Percentiles rank a stretch among this genome's conserved stretches.
Conservation (phyloP, 129 eudicot species). For the Erigeron canadensis region DNA sequence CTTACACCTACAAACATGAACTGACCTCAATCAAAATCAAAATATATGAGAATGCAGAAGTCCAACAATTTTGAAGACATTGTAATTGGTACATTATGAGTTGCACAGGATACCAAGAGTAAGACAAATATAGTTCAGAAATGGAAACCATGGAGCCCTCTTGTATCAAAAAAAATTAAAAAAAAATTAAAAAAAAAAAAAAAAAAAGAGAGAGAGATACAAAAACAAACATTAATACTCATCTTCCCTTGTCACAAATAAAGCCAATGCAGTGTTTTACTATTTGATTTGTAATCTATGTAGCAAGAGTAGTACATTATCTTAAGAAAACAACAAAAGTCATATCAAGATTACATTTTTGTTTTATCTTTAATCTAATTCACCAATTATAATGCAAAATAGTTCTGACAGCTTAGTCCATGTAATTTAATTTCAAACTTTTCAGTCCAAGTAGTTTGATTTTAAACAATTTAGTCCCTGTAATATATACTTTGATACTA, state of each 20-base stretch:
- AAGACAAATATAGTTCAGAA: constrained; percentile 14
- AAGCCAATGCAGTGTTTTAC: constrained; percentile 6
- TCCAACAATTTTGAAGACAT: too few relatives aligned
- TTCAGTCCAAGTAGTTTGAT: background rate
- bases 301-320: background rate
- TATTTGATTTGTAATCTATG: background rate
- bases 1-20: too few relatives aligned
- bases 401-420: background rate
- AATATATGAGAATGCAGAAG: too few relatives aligned
- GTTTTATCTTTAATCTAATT: background rate
- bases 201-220: too few relatives aligned
- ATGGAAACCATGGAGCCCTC: constrained; percentile 20
- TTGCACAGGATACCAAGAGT: constrained; percentile 24
- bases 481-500: background rate
- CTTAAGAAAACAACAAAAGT: constrained; percentile 2
- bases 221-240: constrained; percentile 17
- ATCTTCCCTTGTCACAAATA: constrained; percentile 16
- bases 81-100: constrained; percentile 2
- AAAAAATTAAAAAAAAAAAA: too few relatives aligned
- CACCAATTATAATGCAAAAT: background rate
- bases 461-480: background rate
- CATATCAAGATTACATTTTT: constrained; percentile 16
- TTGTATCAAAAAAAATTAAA: constrained; percentile 8
- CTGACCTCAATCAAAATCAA: too few relatives aligned
- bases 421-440: background rate